Evolutionary conservation across 78 protist species (phyloP).

Genomic region (Bigelowiella natans): DNA sequence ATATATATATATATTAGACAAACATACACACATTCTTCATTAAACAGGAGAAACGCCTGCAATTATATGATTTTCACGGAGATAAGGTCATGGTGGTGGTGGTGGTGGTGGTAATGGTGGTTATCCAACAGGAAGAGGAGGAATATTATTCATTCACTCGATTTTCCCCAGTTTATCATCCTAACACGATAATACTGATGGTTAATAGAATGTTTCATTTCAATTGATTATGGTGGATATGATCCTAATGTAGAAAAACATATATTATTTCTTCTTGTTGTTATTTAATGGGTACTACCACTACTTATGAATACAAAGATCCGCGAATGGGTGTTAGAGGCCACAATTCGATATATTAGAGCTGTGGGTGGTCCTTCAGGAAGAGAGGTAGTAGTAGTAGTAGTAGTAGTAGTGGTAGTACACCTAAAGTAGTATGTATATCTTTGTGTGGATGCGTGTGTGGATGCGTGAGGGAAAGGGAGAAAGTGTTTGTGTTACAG

Average conservation of each 20-base stretch:
- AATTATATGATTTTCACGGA: background rate
- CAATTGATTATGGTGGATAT: too few species aligned
- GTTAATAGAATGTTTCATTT: too few species aligned
- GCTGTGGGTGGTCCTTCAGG: conserved; percentile 60
- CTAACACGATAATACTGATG: too few species aligned
- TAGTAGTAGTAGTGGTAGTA: conserved; percentile 8
- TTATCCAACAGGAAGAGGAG: too few species aligned
- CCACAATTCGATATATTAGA: conserved; percentile 62
- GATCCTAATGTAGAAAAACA: too few species aligned
- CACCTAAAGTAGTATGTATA: too few species aligned
- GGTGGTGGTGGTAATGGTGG: too few species aligned
- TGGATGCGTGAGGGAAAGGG: too few species aligned
- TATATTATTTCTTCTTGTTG: too few species aligned
- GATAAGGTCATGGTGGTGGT: background rate
- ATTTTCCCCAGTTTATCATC: too few species aligned
- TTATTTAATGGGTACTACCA: too few species aligned
- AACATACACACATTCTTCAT: background rate
- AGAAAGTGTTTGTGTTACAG: background rate
- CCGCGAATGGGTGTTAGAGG: conserved; percentile 61
- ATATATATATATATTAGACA: background rate
- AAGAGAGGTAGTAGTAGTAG: conserved; percentile 41
- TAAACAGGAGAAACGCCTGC: background rate
- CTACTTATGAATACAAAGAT: background rate
- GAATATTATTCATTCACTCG: too few species aligned
- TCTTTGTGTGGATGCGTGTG: background rate